Base-by-base conservation (phyloP, 2,329 filamentous ascomycete species). In the Aspergillus persii region DNA sequence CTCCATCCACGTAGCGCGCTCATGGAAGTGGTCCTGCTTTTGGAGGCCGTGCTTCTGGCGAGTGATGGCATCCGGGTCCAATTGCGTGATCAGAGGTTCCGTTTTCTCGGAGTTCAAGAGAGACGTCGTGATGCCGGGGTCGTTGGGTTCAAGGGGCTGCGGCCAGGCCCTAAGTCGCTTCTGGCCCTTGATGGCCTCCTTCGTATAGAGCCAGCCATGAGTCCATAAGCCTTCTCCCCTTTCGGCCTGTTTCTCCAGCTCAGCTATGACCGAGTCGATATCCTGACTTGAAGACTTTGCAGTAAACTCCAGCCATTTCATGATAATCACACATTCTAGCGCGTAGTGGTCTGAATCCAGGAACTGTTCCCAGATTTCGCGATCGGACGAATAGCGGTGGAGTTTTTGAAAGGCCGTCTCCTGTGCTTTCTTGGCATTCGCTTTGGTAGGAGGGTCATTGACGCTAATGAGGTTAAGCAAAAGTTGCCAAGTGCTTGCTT, bases 201-300 rank as follows among this genome's bases (percentile, higher is more conserved):
- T 90, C 0, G 95, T 97, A 73, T 96, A 92, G 63, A 97, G 85
- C 91, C 93, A 97, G 46, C 94, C 94, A 72, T 92, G 88, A 30
- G 90, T 87, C 79, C 95, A 91, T 8, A 93, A 86, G 53, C 93
- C 91, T 53, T 79, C 77, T 8, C 90, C 89, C 68, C 91, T 83
- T 60, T 94, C 90, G 11, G 91, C 89, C 62, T 87, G 87, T 61
- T 86, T 83, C 71, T 93, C 89, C 56, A 93, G 83, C 57, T 94
- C 89, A 54, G 87, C 83, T 53, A 93, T 89, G 30, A 96, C 80
- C 29, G 88, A 85, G 64, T 93, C 86, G 31, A 96, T 87, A 62
- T 90, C 87, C 46, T 87, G 87, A 3, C 86, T 84, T 29, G 85
- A 84, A 54, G 81, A 79, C 36, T 88, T 85, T 1, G 91, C 90